Base-by-base conservation (phyloP, 441 rosid species). In the Euphorbia celastroides region DNA sequence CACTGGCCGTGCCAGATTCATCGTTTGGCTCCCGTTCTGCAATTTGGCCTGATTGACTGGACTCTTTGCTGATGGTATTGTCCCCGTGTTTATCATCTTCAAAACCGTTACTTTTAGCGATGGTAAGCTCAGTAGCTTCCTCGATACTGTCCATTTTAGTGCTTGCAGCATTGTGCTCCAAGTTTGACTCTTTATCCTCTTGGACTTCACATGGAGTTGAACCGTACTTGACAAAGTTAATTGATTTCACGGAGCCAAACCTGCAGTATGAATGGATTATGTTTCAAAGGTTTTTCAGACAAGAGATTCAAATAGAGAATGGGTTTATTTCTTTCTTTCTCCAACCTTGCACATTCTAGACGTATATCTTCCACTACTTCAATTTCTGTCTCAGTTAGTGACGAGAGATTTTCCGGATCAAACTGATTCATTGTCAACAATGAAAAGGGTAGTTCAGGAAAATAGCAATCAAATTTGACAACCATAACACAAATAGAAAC, bases 341-440 rank as follows among this genome's bases (percentile, higher is more conserved):
- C 65, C 58, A 64, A 92, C 99, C 99, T 94, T 76, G 76, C 77
- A 78, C 97, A 94, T 77, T 94, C 99, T 64, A 89, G 67, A 60
- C 89, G 88, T 63, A 89, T 80, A 78, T 94, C 97, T 75, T 91
- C 99, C 70, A 92, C 71, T 78, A 81, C 74, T 79, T 88, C 93
- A 69, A 88, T 67, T 78, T 94, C 97, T 8, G 71, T 26, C 61
- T 77, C 75, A 46, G 93, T 76, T 34, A 92, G 68, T 14, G 78
- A 85, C 52, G 75, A 72, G 41, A 92, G 65, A 60, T 57, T 70
- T 63, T 87, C 89, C 17, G 81, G 78, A 73, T 81, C 76, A 31
- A 94, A 83, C 99, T 94, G 71, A 12, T 68, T 70, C 69, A 76
- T 65, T 65, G 32, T 34, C 27, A 41, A 58, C 69, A 68, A 64